A percentile compares a stretch with the other conserved stretches of the same genome.
Evolutionary conservation across 139 green algal genomes (phyloP).

Genomic region (Desmodesmus armatus): DNA sequence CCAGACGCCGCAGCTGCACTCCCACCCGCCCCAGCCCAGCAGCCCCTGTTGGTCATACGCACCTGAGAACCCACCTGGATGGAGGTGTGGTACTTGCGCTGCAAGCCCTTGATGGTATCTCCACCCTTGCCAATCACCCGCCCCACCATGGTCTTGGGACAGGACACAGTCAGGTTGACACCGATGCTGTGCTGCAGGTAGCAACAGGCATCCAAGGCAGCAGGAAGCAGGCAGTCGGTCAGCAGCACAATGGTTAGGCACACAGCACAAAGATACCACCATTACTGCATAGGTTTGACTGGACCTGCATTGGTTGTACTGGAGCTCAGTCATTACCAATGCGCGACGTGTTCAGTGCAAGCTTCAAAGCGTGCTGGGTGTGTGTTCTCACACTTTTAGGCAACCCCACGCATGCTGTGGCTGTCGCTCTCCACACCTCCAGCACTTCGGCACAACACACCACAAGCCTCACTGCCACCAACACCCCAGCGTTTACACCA

Average conservation of each 20-base stretch:
- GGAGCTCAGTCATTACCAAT: too few species aligned
- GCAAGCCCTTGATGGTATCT: conserved; percentile 95
- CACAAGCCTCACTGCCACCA: too few species aligned
- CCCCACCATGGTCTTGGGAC: conserved; percentile 91
- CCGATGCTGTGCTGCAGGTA: conserved; percentile 71
- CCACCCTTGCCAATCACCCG: conserved; percentile 95
- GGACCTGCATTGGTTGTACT: too few species aligned
- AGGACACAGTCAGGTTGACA: conserved; percentile 75
- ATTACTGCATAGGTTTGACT: too few species aligned
- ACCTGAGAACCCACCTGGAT: too few species aligned
- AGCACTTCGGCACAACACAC: too few species aligned
- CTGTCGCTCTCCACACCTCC: too few species aligned
- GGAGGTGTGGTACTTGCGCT: conserved; percentile 82
- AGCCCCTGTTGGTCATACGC: conserved; percentile 61
- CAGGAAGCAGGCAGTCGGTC: not conserved
- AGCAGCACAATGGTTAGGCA: not conserved
- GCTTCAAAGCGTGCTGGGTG: too few species aligned
- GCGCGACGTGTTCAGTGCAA: too few species aligned
- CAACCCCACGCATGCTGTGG: too few species aligned
- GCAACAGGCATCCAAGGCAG: not conserved
- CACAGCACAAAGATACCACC: not conserved
- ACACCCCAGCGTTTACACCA: too few species aligned
- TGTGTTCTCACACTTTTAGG: too few species aligned
- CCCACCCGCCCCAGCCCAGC: not conserved
- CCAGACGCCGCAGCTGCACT: conserved; percentile 20